Evolutionary conservation across 192 early-diverging fungal genomes (phyloP).

Genomic region (Backusella macrospora): DNA sequence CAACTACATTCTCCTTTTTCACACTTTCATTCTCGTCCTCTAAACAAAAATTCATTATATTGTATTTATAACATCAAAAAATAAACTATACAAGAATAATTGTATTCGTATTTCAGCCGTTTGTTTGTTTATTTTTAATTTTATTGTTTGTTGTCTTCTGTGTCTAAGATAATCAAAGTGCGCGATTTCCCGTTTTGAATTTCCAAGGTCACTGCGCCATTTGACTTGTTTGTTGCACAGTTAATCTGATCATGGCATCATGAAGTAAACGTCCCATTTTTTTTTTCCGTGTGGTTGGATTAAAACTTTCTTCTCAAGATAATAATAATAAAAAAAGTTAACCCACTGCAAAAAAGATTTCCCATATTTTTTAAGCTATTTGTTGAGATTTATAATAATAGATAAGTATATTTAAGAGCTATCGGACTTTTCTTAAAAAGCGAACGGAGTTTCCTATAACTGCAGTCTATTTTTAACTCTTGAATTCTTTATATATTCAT

Average conservation of each 20-base stretch:
- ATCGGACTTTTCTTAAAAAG: not conserved
- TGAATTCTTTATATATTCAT: not conserved
- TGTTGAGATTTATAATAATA: not conserved
- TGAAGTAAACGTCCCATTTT: not conserved
- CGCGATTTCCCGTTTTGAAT: not conserved
- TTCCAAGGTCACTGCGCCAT: not conserved
- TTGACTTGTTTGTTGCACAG: not conserved
- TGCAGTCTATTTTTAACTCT: not conserved
- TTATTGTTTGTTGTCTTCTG: slow-evolving; percentile 8
- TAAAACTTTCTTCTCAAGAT: not conserved
- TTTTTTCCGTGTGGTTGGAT: not conserved
- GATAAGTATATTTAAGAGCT: not conserved
- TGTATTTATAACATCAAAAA: not conserved
- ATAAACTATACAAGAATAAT: slow-evolving; percentile 1
- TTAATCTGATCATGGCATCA: not conserved
- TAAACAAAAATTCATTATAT: slow-evolving; percentile 1
- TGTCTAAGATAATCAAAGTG: not conserved
- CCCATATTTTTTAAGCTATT: not conserved
- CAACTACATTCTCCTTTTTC: not conserved
- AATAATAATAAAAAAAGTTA: not conserved
- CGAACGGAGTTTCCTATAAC: not conserved
- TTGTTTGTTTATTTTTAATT: slow-evolving; percentile 17
- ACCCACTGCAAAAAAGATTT: not conserved
- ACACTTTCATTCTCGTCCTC: not conserved
- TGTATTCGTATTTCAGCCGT: not conserved